Base-by-base conservation (phyloP, 2,329 filamentous ascomycete species). In the Fusarium pseudoanthophilum region DNA sequence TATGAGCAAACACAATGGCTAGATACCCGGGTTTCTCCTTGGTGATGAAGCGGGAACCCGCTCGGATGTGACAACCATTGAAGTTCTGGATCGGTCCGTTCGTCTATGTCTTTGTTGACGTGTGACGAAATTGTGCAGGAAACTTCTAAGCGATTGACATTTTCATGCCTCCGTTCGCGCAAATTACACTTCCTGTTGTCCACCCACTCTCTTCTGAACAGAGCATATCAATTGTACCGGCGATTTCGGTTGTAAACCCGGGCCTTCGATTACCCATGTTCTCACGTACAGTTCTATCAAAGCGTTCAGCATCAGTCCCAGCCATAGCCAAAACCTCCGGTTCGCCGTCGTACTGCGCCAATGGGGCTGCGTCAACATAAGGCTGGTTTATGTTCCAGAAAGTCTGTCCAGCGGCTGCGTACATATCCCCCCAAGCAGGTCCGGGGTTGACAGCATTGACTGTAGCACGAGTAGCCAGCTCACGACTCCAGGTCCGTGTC, bases 151-250 rank as follows among this genome's bases (percentile, higher is more conserved):
- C 80, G 68, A 81, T 80, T 26, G 79, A 80, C 80, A 83, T 83
- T 74, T 79, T 82, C 80, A 83, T 83, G 15, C 83, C 83, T 7
- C 92, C 92, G 75, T 93, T 93, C 20, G 91, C 91, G 81, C 90
- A 92, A n/a, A 93, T 86, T 37, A 93, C 88, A 77, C 89, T 91
- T 8, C 92, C 92, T 2, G 92, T 93, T 65, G 89, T 91, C 91
- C 91, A 93, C 5, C 85, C 88, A 43, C 86, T 86, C 80, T 93
- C 92, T 16, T 86, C 86, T 11, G 87, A 88, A 79, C 91, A 93
- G 45, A 93, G 83, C 91, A 93, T 92, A 14, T 87, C 91, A 52
- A 93, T 89, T 10, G 92, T 88, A 4, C 91, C 92, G 1, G 92
- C 92, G 81, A 93, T 86, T 81, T 93, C 92, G 45, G 67, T 70